Base-by-base conservation (phyloP, 129 eudicot genomes). In the Lonicera japonica region DNA sequence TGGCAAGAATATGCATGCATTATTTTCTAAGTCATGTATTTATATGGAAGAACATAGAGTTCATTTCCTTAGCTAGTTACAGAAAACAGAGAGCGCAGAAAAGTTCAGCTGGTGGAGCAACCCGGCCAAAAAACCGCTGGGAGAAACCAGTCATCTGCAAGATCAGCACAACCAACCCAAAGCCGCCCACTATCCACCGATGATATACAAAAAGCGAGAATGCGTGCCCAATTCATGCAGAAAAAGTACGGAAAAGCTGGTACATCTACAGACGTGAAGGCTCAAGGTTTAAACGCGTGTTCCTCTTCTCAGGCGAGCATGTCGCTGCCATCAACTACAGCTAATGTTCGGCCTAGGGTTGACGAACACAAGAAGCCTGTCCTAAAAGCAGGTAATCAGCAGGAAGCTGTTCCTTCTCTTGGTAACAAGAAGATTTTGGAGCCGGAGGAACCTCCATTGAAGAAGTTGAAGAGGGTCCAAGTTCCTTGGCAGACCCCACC, bases 131-230 rank as follows among this genome's bases (percentile, higher is more conserved):
- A 79, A 67, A 23, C 79, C 18, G 68, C 82, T 59, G 76, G 67
- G 25, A 88, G 90, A 58, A 74, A 77, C 51, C 72, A 80, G 45
- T 88, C 68, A 78, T 85, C 71, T 61, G 48, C 84, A 24, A 77
- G 82, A 79, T 60, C 86, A 46, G 63, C 70, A 39, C 43, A 71
- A 63, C 65, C 87, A 64, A 70, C 73, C 61, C 95, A 85, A 70
- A 81, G 87, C 40, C 99, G 99, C 21, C 99, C 99, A 60, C 88
- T 94, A 45, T 88, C 99, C 15, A 95, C 99, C 18, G 99, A 94
- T 70, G 99, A 94, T 55, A 88, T 94, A 61, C 99, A 88, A 50
- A 94, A 94, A 65, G 95, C 99, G 34, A 94, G 88, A 74, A 45
- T 85, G 84, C 96, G 99, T 58, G 96, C 96, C 25, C 96, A 94